These are phyloP conservation scores for Stachybotrys echinatus DNA, from an alignment of 2,329 filamentous ascomycete species.

Conservation along the genomic window DNA sequence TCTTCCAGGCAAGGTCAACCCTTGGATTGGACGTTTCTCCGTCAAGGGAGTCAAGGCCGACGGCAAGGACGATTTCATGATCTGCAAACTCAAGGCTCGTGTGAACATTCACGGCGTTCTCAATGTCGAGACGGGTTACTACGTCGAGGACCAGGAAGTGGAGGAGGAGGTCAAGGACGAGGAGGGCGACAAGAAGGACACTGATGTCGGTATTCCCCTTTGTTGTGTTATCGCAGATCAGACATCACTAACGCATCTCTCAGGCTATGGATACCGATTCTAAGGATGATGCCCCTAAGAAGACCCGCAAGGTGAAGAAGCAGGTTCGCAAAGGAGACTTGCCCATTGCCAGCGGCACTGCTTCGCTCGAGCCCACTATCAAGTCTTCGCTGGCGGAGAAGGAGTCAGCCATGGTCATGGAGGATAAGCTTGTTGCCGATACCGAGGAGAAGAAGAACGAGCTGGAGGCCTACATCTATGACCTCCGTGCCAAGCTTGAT, in stretches of 20 bases:
- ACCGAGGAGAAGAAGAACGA: slow-evolving; percentile 99
- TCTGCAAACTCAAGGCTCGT: slow-evolving; percentile 98
- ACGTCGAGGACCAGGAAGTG: slow-evolving; percentile 94
- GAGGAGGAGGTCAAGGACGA: slow-evolving; percentile 87
- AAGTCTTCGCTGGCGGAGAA: slow-evolving; percentile 71
- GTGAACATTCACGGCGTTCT: slow-evolving; percentile 94
- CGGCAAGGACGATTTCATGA: slow-evolving; percentile 95
- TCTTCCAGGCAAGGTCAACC: slow-evolving; percentile 83
- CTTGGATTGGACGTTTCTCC: slow-evolving; percentile 96
- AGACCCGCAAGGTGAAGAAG: slow-evolving; percentile 98
- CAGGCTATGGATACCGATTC: slow-evolving; percentile 84
- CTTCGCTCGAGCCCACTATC: slow-evolving; percentile 64
- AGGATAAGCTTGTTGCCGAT: slow-evolving; percentile 96
- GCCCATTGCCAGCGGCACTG: slow-evolving; percentile 77
- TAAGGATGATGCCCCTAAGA: slow-evolving; percentile 65
- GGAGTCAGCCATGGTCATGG: slow-evolving; percentile 89
- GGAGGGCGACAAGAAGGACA: slow-evolving; percentile 57
- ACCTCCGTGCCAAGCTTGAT: slow-evolving; percentile 91
- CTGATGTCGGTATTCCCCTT: slow-evolving; percentile 57
- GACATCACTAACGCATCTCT: background rate
- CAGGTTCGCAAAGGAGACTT: slow-evolving; percentile 97
- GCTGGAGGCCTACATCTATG: slow-evolving; percentile 96
- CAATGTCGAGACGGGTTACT: slow-evolving; percentile 96
- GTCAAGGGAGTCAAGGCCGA: slow-evolving; percentile 97
- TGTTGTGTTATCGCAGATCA: background rate